These are phyloP conservation scores for Lathyrus oleraceus DNA, from an alignment of 306 rosid species.

Conservation along the genomic window DNA sequence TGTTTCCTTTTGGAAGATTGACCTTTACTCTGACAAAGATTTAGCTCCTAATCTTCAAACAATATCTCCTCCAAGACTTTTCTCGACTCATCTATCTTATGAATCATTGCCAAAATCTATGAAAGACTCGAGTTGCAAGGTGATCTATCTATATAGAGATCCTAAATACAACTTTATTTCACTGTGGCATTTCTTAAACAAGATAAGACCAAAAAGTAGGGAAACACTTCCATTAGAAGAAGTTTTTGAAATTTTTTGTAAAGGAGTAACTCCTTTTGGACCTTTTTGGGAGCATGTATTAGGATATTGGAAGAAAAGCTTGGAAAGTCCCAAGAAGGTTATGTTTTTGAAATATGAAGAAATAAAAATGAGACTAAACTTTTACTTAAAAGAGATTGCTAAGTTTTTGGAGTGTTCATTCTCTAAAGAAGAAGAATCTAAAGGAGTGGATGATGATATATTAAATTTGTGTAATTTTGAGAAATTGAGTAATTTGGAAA, in stretches of 20 bases:
- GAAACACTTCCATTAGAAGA: background rate
- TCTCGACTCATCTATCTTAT: slow-evolving; percentile 20
- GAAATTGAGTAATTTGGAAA: background rate
- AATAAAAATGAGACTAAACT: background rate
- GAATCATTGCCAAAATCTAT: background rate
- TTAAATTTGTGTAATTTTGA: background rate
- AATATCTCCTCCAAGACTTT: slow-evolving; percentile 7
- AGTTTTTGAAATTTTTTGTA: background rate
- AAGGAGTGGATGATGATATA: background rate
- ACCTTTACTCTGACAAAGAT: background rate
- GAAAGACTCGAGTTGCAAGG: background rate
- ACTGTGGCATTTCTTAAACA: background rate
- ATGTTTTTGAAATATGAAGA: slow-evolving; percentile 9
- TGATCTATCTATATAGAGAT: slow-evolving; percentile 25
- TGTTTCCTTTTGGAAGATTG: slow-evolving; percentile 7
- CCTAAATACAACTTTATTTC: slow-evolving; percentile 26
- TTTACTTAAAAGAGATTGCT: background rate
- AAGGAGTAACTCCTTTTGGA: background rate
- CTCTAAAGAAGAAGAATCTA: background rate
- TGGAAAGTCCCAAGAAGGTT: background rate
- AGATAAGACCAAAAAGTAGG: background rate
- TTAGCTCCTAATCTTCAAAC: background rate
- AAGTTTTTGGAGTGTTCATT: background rate
- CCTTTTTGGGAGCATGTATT: background rate
- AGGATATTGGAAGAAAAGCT: slow-evolving; percentile 14